These are phyloP conservation scores for Furcasterigmium furcatum DNA, from an alignment of 2,329 filamentous ascomycete species.

Conservation along the genomic window DNA sequence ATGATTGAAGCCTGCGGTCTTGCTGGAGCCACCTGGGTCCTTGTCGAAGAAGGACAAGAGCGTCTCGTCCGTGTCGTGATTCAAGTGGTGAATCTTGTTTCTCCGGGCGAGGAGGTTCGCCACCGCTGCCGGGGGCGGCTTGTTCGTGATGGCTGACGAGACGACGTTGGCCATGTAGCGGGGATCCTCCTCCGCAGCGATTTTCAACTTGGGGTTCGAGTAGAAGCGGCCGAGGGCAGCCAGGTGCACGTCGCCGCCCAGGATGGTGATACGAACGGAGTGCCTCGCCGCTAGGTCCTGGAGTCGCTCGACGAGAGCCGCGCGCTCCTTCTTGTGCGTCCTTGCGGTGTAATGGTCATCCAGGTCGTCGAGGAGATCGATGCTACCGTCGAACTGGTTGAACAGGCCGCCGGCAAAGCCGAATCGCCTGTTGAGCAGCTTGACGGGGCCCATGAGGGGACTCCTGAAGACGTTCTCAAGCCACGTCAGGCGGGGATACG, in stretches of 20 bases:
- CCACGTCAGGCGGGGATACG: constrained; percentile 91
- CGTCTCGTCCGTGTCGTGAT: constrained; percentile 80
- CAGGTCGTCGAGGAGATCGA: constrained; percentile 87
- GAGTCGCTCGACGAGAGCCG: constrained; percentile 72
- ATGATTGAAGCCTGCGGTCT: constrained; percentile 72
- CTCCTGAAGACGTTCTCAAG: constrained; percentile 88
- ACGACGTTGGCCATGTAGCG: constrained; percentile 95
- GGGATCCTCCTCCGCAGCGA: constrained; percentile 78
- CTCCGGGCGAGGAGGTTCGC: constrained; percentile 87
- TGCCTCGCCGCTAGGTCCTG: constrained; percentile 83
- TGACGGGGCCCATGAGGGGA: constrained; percentile 83
- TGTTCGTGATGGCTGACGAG: constrained; percentile 94
- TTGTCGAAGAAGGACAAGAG: constrained; percentile 89
- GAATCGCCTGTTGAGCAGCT: constrained; percentile 86
- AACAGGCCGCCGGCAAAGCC: constrained; percentile 83
- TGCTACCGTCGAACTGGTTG: constrained; percentile 90
- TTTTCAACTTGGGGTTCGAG: constrained; percentile 75
- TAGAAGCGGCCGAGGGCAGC: constrained; percentile 93
- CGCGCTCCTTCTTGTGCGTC: constrained; percentile 87
- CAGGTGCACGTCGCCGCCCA: constrained; percentile 91
- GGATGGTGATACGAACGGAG: constrained; percentile 85
- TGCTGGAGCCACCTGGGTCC: constrained; percentile 75
- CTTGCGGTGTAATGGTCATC: constrained; percentile 95
- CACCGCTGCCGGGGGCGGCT: constrained; percentile 81
- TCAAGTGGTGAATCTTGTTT: constrained; percentile 76